Percentiles rank a stretch among this genome's conserved stretches.
Evolutionary conservation across 768 basidiomycete species (phyloP).

Genomic region (Russula brevipes): DNA sequence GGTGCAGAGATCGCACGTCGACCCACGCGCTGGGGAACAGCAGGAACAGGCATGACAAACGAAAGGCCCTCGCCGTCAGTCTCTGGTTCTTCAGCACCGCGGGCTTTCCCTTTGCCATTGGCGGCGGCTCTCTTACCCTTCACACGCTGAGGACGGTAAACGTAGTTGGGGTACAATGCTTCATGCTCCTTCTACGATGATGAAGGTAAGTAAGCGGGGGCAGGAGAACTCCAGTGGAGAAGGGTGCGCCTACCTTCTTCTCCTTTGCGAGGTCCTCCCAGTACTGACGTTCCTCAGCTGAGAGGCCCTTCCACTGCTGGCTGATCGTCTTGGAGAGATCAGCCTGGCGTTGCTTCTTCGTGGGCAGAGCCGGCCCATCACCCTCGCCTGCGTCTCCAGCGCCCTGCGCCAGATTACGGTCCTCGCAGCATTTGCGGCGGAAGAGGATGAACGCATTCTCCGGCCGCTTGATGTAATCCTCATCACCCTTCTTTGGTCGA

Average conservation of each 20-base stretch:
- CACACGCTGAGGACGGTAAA: constrained; percentile 66
- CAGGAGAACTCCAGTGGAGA: constrained; percentile 13
- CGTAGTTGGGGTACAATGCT: constrained; percentile 68
- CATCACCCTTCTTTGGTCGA: constrained; percentile 60
- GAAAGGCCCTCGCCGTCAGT: constrained; percentile 38
- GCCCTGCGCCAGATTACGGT: constrained; percentile 53
- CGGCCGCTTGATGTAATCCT: constrained; percentile 78
- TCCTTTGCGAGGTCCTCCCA: constrained; percentile 77
- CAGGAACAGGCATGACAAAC: constrained; percentile 34
- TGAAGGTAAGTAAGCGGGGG: constrained; percentile 41
- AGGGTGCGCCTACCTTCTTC: constrained; percentile 69
- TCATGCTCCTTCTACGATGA: constrained; percentile 78
- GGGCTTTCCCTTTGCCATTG: constrained; percentile 47
- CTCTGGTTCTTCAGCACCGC: constrained; percentile 35
- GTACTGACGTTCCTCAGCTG: constrained; percentile 58
- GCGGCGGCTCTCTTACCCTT: constrained; percentile 50
- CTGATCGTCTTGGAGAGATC: constrained; percentile 80
- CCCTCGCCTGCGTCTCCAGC: constrained; percentile 31
- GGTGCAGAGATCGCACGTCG: constrained; percentile 54
- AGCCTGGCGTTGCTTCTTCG: constrained; percentile 72
- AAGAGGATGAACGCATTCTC: constrained; percentile 85
- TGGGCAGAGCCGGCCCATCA: constrained; percentile 29
- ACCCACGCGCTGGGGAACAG: constrained; percentile 31
- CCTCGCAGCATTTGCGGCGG: constrained; percentile 72
- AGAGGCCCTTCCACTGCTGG: constrained; percentile 70